These are phyloP conservation scores for Biscogniauxia marginata DNA, from an alignment of 2,329 filamentous ascomycete species.

Conservation along the genomic window DNA sequence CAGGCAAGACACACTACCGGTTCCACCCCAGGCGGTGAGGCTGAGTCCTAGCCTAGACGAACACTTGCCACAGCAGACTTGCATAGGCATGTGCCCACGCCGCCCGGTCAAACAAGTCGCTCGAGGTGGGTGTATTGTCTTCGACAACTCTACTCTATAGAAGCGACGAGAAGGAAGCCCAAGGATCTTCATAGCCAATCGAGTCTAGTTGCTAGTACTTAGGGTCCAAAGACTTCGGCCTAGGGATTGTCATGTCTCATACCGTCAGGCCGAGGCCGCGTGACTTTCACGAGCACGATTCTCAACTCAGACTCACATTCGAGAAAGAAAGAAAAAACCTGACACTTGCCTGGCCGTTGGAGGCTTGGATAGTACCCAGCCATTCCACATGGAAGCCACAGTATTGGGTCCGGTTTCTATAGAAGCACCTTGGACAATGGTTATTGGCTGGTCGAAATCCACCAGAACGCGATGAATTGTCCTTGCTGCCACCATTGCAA, in stretches of 20 bases:
- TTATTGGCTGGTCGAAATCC: not conserved
- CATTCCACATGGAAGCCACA: constrained; percentile 5
- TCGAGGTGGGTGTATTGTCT: not conserved
- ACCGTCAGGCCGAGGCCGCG: not conserved
- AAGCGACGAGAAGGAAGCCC: not conserved
- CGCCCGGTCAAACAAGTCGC: not conserved
- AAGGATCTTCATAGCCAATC: not conserved
- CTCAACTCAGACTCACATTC: too few species aligned
- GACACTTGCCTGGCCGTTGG: constrained; percentile 1
- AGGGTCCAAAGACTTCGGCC: not conserved
- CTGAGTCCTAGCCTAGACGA: constrained; percentile 11
- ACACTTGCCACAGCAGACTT: constrained; percentile 4
- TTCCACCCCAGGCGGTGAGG: constrained; percentile 8
- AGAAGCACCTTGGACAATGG: not conserved
- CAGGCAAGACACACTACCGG: not conserved
- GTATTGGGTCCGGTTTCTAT: constrained; percentile 1
- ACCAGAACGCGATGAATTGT: not conserved
- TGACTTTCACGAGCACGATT: not conserved
- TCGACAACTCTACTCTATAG: not conserved
- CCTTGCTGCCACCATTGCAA: not conserved
- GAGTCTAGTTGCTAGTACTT: not conserved
- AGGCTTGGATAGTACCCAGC: not conserved
- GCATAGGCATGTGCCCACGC: not conserved
- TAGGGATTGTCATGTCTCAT: not conserved
- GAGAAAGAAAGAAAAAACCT: too few species aligned